Base-by-base conservation (phyloP, 495 filamentous ascomycete species). In the Penicillium alfredii region DNA sequence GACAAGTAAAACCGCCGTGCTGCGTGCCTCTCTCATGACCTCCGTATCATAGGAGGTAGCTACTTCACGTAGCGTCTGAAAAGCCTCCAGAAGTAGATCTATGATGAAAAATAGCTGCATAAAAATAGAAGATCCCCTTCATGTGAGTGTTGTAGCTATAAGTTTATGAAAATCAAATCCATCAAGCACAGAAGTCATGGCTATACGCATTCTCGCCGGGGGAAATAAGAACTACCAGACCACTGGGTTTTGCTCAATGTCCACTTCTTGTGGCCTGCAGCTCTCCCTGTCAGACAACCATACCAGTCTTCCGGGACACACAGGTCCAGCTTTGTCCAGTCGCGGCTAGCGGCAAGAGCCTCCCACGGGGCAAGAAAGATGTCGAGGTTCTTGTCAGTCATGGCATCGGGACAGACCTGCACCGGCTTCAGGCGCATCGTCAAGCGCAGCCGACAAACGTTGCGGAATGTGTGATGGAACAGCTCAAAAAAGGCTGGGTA, bases 181-280 rank as follows among this genome's bases (percentile, higher is more conserved):
- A 34, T 10, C 37, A 32, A 26, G 19, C 34, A 26, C 41, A 40
- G 51, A 49, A n/a, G n/a, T n/a, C n/a, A n/a, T n/a, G n/a, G n/a
- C n/a, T n/a, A n/a, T n/a, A n/a, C n/a, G n/a, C n/a, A n/a, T n/a
- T n/a, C n/a, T n/a, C n/a, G n/a, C n/a, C n/a, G n/a, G n/a, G n/a
- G n/a, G n/a, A n/a, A n/a, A 24, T 1, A 24, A 8, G 1, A n/a
- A 24, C 22, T 4, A 8, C 1, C 22, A 24, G 1, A 4, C 22
- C 22, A 24, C 8, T 4, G 4, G n/a, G 22, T 24, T 24, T 1
- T 24, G n/a, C 22, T 24, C n/a, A 24, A n/a, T 4, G 22, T 8
- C 22, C 22, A 24, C 22, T 7, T 24, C 8, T 24, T 24, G 8
- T 24, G 22, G 8, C 8, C 22, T 8, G 8, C 22, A n/a, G 4